Conservation (phyloP, 2,329 filamentous ascomycete species). For the Diaporthe citri region DNA sequence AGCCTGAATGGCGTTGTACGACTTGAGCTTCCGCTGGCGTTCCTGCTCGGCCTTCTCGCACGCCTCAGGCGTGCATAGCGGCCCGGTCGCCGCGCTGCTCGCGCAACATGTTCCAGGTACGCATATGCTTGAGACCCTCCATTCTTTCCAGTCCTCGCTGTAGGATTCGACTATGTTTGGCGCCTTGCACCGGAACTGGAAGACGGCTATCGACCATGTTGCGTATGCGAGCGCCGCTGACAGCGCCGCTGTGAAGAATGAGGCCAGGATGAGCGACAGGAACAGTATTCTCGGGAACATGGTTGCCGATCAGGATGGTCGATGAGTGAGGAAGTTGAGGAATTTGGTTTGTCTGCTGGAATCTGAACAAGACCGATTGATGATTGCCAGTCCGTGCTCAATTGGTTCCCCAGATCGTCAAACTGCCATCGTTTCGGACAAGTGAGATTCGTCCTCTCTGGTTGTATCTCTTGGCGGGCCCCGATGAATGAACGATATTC, state of each 20-base stretch:
- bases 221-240: constrained; percentile 22
- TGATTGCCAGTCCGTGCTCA: not conserved
- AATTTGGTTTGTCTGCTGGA: not conserved
- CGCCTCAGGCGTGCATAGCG: constrained; percentile 35
- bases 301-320: not conserved
- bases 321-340: not conserved
- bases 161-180: constrained; percentile 30
- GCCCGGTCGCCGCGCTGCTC: constrained; percentile 33
- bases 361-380: not conserved
- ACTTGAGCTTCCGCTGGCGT: constrained; percentile 21
- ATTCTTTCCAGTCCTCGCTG: constrained; percentile 33
- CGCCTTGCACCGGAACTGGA: constrained; percentile 36
- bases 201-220: constrained; percentile 35
- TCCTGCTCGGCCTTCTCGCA: constrained; percentile 33
- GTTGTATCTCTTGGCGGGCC: not conserved
- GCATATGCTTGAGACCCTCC: constrained; percentile 38
- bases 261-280: constrained; percentile 10
- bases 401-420: constrained; percentile 5
- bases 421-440: not conserved
- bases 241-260: not conserved
- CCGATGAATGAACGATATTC: not conserved
- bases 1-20: constrained; percentile 1
- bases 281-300: constrained; percentile 2
- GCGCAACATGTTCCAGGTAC: constrained; percentile 37
- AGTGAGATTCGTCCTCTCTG: not conserved